Conservation (phyloP, 140 eudicot genomes). For the Flaveria floridana region DNA sequence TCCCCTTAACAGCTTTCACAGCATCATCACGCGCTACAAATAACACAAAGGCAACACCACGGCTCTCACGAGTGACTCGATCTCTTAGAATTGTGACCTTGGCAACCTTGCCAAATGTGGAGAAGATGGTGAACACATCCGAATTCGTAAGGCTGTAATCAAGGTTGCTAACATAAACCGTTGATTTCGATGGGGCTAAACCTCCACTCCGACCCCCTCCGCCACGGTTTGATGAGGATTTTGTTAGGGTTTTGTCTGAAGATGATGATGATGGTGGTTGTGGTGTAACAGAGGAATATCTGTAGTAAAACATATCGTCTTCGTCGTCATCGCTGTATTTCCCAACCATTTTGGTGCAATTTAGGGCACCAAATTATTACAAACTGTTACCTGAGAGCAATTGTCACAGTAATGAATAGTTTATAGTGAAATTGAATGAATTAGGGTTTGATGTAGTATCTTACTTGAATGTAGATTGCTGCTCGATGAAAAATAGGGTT, state of each 20-base stretch:
- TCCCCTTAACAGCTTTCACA: constrained; percentile 50
- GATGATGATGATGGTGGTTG: constrained; percentile 31
- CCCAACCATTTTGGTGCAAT: constrained; percentile 34
- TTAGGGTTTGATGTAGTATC: constrained; percentile 17
- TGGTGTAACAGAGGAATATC: constrained; percentile 54
- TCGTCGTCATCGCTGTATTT: constrained; percentile 62
- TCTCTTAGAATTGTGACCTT: constrained; percentile 82
- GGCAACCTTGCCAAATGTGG: constrained; percentile 93
- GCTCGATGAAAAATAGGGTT: constrained; percentile 14
- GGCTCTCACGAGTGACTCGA: constrained; percentile 66
- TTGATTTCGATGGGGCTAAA: constrained; percentile 84
- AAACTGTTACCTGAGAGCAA: constrained; percentile 20
- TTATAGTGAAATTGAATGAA: constrained; percentile 5
- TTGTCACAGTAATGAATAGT: not conserved
- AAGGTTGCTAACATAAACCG: constrained; percentile 75
- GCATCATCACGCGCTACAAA: constrained; percentile 81
- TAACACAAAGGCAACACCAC: constrained; percentile 85
- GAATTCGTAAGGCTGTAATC: constrained; percentile 71
- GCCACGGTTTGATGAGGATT: constrained; percentile 24
- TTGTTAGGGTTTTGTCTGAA: constrained; percentile 40
- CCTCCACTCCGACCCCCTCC: constrained; percentile 54
- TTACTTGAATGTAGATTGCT: constrained; percentile 54
- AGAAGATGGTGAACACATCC: constrained; percentile 81
- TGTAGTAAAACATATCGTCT: constrained; percentile 69
- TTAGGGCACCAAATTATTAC: not conserved